Base-by-base conservation (phyloP, 768 basidiomycete genomes). In the Astraeus odoratus region DNA sequence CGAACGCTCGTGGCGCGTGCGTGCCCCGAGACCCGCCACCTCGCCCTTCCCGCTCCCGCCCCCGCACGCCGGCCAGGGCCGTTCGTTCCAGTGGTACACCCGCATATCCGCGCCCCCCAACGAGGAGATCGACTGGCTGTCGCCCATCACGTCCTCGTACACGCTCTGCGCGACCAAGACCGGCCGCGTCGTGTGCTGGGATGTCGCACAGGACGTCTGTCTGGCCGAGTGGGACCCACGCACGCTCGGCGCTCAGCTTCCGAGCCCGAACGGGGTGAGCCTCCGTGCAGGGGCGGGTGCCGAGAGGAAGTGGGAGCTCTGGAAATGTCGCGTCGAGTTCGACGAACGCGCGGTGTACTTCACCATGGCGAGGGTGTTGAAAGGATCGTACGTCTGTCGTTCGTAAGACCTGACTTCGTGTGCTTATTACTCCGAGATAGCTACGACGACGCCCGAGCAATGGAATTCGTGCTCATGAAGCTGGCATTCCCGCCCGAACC, bases 251-350 rank as follows among this genome's bases (percentile, higher is more conserved):
- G 5, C 35, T 13, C 55, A 47, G 2, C 18, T 40, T 36, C 39
- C 29, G n/a, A n/a, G n/a, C n/a, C n/a, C n/a, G n/a, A n/a, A n/a
- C n/a, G n/a, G n/a, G n/a, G n/a, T n/a, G n/a, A n/a, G n/a, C n/a
- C n/a, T n/a, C n/a, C n/a, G n/a, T n/a, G 40, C 41, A 7, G 48
- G 40, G 2, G 13, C 15, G 3, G 47, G 57, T 2, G 31, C 43
- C 3, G 67, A 72, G 36, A 63, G 66, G 39, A 64, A 65, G 20
- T 86, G 83, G 83, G 81, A 84, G 53, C 56, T 86, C 5, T 86
- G 83, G 84, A 86, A 86, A 54, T 86, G 84, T 51, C 66, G 83
- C 8, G 83, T 86, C 15, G 84, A 85, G 55, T 86, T 84, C 55
- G 82, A 84, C 31, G 74, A 78, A 51, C 67, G 78, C 47, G 76